Evolutionary conservation across 23 red algal genomes (phyloP), one percentile per base, ranked within the genome.

Genomic region (Gracilaria domingensis): DNA sequence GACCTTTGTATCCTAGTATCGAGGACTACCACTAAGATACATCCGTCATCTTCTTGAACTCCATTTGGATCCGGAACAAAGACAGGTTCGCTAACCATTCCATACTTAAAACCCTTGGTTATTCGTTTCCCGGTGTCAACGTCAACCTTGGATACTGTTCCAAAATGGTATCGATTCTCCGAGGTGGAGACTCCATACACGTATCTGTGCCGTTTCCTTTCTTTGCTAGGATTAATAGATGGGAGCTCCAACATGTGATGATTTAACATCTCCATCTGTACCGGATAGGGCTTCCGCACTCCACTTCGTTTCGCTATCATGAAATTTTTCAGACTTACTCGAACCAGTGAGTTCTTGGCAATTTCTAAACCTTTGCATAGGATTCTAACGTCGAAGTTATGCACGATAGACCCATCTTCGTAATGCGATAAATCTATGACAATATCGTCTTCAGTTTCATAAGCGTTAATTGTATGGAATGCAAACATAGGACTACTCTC

Each of bases 391-490:
- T 67, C 33, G 24, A 67, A 35, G 50, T 84, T 40, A 16, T 55
- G 51, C 21, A 93, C 38, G 37, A 93, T 69, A 25, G 54, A 57
- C 14, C 81, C 69, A 53, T 93, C 67, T 14, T 84, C 42, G 33
- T 84, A 93, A n/a, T 65, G 42, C 45, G 79, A 93, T 56, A 93
- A 30, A 12, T 84, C 81, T 1, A 93, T 75, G 11, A 51, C 37
- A 8, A 93, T 55, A 26, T 36, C 90, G 48, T 84, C 90, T 8
- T 51, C 81, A 29, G 30, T 57, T 5, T 93, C 90, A 77, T 60
- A 78, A 4, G 79, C 80, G 59, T 93, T 93, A 49, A 93, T 42
- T 21, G 62, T 74, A 66, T 93, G 90, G 44, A 93, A 93, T 5
- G 57, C 66, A 64, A 86, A 93, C 44, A 93, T 76, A 37, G 90